Percentiles rank a stretch among this genome's conserved stretches.
phyloP scores from a whole-genome alignment of 2,329 filamentous ascomycete species.

The Dryadomyces quercus-mongolicae region DNA sequence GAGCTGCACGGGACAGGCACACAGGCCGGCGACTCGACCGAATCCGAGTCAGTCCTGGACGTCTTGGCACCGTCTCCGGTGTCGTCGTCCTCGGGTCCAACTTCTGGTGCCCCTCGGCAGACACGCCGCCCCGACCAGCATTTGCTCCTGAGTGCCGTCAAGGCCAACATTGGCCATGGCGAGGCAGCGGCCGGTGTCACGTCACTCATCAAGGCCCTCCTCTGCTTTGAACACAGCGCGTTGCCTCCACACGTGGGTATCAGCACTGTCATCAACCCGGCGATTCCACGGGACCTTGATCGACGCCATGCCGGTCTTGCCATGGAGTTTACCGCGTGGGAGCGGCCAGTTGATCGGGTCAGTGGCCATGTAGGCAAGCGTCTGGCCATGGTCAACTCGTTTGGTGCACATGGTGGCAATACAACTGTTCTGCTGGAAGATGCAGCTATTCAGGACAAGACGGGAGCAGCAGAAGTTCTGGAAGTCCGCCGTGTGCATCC shows the following conservation, averaged over 20 bases:
- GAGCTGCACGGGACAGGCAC: constrained; percentile 61
- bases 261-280: constrained; percentile 31
- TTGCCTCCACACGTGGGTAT: constrained; percentile 40
- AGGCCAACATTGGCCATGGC: constrained; percentile 38
- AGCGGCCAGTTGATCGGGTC: constrained; percentile 11
- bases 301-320: constrained; percentile 44
- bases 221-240: constrained; percentile 33
- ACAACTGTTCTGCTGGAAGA: constrained; percentile 39
- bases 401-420: constrained; percentile 46
- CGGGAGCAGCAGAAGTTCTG: constrained; percentile 20
- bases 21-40: constrained; percentile 49
- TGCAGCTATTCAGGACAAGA: constrained; percentile 7
- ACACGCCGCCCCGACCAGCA: constrained; percentile 11
- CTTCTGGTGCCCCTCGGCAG: not conserved
- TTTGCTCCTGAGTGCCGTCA: constrained; percentile 34
- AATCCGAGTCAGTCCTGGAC: constrained; percentile 43
- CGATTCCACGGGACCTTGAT: constrained; percentile 47
- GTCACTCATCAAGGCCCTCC: constrained; percentile 32
- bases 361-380: not conserved
- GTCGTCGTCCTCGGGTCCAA: not conserved
- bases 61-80: constrained; percentile 11
- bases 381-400: constrained; percentile 35
- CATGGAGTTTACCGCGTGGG: constrained; percentile 41
- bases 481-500: constrained; percentile 30
- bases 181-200: constrained; percentile 30